A percentile compares a stretch with the other conserved stretches of the same genome.
Conservation (phyloP, 208 protist genomes). For the Borovskyia barvae region DNA sequence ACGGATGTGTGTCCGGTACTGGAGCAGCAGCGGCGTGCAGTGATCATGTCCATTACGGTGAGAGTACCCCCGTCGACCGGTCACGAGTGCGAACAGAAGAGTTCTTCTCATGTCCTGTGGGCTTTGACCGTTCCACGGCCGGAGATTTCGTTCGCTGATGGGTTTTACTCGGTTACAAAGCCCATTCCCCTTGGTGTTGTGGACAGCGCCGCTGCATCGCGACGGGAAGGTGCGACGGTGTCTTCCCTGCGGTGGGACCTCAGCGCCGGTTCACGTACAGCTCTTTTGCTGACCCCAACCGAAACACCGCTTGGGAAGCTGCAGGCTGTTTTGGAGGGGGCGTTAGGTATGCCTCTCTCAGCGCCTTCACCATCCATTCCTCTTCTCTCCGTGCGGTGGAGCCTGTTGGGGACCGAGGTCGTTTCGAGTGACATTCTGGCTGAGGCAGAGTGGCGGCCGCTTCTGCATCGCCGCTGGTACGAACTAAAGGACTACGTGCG, state of each 20-base stretch:
- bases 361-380: neutral
- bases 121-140: constrained; percentile 15
- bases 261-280: constrained; percentile 16
- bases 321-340: neutral
- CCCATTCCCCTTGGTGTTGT: constrained; percentile 24
- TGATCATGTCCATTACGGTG: constrained; percentile 14
- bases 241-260: constrained; percentile 30
- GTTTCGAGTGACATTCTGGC: neutral
- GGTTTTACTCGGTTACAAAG: constrained; percentile 8
- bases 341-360: neutral
- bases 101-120: constrained; percentile 14
- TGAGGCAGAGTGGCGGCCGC: constrained; percentile 41
- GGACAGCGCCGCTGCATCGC: neutral
- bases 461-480: constrained; percentile 66
- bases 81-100: neutral
- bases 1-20: constrained; percentile 14
- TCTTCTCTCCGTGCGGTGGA: neutral
- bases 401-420: constrained; percentile 9
- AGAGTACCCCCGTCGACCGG: neutral
- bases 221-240: neutral
- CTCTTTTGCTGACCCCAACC: constrained; percentile 10
- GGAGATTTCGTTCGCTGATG: constrained; percentile 23
- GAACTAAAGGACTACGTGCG: constrained; percentile 52
- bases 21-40: constrained; percentile 12
- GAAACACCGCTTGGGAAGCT: neutral